Evolutionary conservation across 306 rosid species (phyloP).

Genomic region (Citrullus amarus): DNA sequence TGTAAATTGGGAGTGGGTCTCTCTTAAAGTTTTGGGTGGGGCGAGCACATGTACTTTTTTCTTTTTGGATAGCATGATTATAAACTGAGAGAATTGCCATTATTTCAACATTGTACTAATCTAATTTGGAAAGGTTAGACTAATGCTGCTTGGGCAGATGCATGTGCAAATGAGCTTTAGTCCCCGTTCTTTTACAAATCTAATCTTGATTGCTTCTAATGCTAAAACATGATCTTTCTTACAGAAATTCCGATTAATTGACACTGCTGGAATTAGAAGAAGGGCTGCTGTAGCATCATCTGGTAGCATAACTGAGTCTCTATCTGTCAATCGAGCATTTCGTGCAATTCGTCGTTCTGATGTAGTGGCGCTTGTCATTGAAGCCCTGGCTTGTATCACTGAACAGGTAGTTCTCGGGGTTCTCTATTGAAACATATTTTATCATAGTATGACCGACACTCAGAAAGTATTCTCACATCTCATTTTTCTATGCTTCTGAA

Average conservation of each 20-base stretch:
- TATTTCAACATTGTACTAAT: neutral
- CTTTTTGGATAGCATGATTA: neutral
- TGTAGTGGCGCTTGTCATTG: slow-evolving; percentile 88
- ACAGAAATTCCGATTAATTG: slow-evolving; percentile 81
- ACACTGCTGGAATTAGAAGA: slow-evolving; percentile 96
- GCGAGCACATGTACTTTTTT: neutral
- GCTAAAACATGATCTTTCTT: slow-evolving; percentile 2
- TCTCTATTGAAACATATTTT: neutral
- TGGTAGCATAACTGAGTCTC: slow-evolving; percentile 77
- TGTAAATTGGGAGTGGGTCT: neutral
- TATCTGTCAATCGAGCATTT: slow-evolving; percentile 91
- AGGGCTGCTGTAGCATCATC: slow-evolving; percentile 66
- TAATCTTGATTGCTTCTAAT: neutral
- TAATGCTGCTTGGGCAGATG: no score
- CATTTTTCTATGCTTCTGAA: neutral
- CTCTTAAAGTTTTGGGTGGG: neutral
- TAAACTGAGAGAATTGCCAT: neutral
- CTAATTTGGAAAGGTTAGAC: no score
- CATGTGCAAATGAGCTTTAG: neutral
- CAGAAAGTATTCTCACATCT: neutral
- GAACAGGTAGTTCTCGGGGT: slow-evolving; percentile 50
- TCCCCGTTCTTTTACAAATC: neutral
- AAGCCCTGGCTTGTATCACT: slow-evolving; percentile 94
- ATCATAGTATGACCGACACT: neutral
- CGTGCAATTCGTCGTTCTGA: slow-evolving; percentile 90